These are phyloP conservation scores for Irpex lacteus DNA, from an alignment of 1,284 basidiomycete species.

Conservation along the genomic window DNA sequence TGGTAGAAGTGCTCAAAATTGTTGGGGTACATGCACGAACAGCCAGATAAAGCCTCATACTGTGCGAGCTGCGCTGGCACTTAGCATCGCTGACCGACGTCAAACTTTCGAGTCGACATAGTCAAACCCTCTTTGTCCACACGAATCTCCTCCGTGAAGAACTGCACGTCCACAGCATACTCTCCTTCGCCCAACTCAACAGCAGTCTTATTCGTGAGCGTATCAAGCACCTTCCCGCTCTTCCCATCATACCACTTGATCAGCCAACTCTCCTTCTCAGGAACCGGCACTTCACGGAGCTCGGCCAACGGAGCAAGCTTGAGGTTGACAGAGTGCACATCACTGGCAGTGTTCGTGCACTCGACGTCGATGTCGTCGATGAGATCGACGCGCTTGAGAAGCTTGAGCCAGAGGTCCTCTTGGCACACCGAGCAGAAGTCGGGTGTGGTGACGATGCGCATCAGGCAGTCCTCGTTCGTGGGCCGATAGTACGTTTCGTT, in stretches of 20 bases:
- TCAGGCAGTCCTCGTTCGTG: conserved; percentile 83
- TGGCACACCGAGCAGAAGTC: conserved; percentile 77
- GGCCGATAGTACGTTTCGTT: conserved; percentile 70
- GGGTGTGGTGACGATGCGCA: conserved; percentile 71
- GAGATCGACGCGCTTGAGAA: conserved; percentile 56
- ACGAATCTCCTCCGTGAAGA: conserved; percentile 56
- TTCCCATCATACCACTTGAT: conserved; percentile 48
- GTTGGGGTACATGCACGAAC: too few relatives aligned
- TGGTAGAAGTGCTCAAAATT: too few relatives aligned
- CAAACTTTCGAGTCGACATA: too few relatives aligned
- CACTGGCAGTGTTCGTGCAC: conserved; percentile 24
- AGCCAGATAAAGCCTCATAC: too few relatives aligned
- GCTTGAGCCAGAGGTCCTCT: conserved; percentile 69
- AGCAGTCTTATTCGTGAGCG: conserved; percentile 47
- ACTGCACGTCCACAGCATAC: conserved; percentile 47
- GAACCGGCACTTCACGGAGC: conserved; percentile 39
- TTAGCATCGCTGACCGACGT: too few relatives aligned
- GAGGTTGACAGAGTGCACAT: conserved; percentile 31
- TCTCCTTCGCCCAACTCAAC: conserved; percentile 39
- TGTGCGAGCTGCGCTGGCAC: too few relatives aligned
- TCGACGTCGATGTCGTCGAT: conserved; percentile 49
- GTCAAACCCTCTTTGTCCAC: conserved; percentile 38
- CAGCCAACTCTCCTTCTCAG: conserved; percentile 46
- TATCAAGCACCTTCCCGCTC: conserved; percentile 39
- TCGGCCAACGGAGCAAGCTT: conserved; percentile 59